Base-by-base conservation (phyloP, 139 green algal species). In the Mychonastes homosphaera region DNA sequence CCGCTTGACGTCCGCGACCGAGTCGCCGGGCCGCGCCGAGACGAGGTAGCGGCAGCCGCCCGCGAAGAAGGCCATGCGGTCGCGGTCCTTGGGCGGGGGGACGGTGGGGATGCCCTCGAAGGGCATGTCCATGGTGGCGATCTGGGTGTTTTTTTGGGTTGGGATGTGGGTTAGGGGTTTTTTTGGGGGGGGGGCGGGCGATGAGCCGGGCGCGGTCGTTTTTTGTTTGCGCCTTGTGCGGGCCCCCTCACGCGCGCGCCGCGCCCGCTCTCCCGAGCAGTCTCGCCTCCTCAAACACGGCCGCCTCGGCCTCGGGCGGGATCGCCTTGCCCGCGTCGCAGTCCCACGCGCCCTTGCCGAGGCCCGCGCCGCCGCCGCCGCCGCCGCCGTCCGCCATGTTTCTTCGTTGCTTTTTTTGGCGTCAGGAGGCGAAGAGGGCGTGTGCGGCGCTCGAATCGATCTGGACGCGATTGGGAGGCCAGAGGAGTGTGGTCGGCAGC, bases 341-440 rank as follows among this genome's bases (percentile, higher is more conserved):
- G 64, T 95, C 84, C 89, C 88, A 96, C 3, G 89, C 89, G 39
- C 89, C 88, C 74, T 96, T 96, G 36, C 89, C 88, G 6, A 95
- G 59, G 1, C 66, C 75, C 13, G 84, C 69, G 1, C 68, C 65
- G 16, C 39, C 53, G 28, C 53, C 67, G 1, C 56, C 64, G 34
- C 56, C 64, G 39, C 29, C 39, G 24, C 44, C 44, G n/a, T n/a
- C n/a, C n/a, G n/a, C n/a, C n/a, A n/a, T n/a, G n/a, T n/a, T n/a
- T n/a, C n/a, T n/a, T n/a, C n/a, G n/a, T n/a, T n/a, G n/a, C n/a
- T n/a, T n/a, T n/a, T n/a, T n/a, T n/a, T n/a, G n/a, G n/a, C n/a
- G n/a, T n/a, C n/a, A n/a, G n/a, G n/a, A n/a, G n/a, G n/a, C n/a
- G n/a, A n/a, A n/a, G n/a, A n/a, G n/a, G n/a, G n/a, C n/a, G n/a